Base-by-base conservation (phyloP, 192 early-diverging fungal species). In the Coemansia sp. region DNA sequence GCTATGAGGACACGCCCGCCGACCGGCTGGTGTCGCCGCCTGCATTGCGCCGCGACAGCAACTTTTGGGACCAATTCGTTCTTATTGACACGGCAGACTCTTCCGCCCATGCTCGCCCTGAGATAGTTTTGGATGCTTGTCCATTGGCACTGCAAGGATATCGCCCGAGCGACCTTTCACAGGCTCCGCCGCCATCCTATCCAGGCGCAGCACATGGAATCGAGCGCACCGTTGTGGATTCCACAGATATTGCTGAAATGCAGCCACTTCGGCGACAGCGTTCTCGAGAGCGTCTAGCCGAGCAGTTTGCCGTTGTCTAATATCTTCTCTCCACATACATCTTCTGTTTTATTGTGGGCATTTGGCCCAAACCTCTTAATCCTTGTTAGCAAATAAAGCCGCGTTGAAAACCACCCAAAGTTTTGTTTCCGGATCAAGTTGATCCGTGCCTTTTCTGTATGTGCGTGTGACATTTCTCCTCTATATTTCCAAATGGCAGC, bases 11-110 rank as follows among this genome's bases (percentile, higher is more conserved):
- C 10, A 47, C 62, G 0, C 49, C 10, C 15, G 18, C 52, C 2
- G 72, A 76, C 14, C 49, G 69, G 14, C 59, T 77, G 9, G 64
- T 71, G 38, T 58, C 74, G 1, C 53, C 67, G 3, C 49, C 31
- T 15, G 62, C 41, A 10, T 48, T 46, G 16, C 62, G 60, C 30
- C 53, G 73, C 31, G 73, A 76, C 54, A 56, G 46, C 28, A 59
- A 69, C 50, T 55, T 69, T 44, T 64, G 62, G 54, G 60, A 66
- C 11, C 55, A 76, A 30, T 76, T 65, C 40, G 73, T 76, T 38
- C 46, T 76, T 21, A 52, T 76, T 11, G 73, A 76, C 28, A 69
- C 59, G 0, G 48, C 34, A 3, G 20, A 32, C 18, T 14, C 34
- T 21, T 28, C 23, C 12, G 45, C 45, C 5, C 23, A 21, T 45